Evolutionary conservation across 495 filamentous ascomycete species (phyloP), one percentile per base, ranked within the genome.

Genomic region (Penicillium goetzii): DNA sequence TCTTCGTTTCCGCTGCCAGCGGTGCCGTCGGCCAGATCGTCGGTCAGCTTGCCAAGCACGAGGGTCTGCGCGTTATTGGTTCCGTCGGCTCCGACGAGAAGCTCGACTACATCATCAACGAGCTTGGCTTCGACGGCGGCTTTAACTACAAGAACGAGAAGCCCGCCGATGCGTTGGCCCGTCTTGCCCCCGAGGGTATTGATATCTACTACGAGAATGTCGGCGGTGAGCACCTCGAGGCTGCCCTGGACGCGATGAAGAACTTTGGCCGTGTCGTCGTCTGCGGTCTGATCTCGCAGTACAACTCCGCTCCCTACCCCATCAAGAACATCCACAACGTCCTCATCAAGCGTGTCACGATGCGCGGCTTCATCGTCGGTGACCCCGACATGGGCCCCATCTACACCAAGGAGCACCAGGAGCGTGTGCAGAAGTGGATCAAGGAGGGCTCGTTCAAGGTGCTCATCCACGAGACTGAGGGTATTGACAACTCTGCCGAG

Each of bases 191-290:
- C 0, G 70, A 94, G 32, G 94, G 93, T 12, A 83, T 97, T 52
- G 92, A 97, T 71, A 96, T 98, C 73, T 97, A 97, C 79, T 98
- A 89, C 68, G 93, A 98, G 75, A 97, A 97, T 64, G 93, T 98
- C 21, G 93, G 93, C 9, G 93, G 93, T 9, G 92, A 94, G 79
- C 89, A 92, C 65, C 80, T 97, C 38, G 90, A 93, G 64, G 92
- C 92, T 25, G 85, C 90, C 0, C 69, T 98, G 10, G 80, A 85
- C 12, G 80, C 79, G 30, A 78, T 96, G 77, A 96, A 92, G 52
- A 59, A 78, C 32, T 86, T 77, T 62, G 94, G 92, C 1, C 82
- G 94, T 26, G 86, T 97, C 40, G 82, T 87, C 40, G 82, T 83
- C 23, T 89, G 87, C 68, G 88, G 88, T 60, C 78, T 89, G 81